Conservation (phyloP, 129 eudicot species). For the Helianthus tuberosus region DNA sequence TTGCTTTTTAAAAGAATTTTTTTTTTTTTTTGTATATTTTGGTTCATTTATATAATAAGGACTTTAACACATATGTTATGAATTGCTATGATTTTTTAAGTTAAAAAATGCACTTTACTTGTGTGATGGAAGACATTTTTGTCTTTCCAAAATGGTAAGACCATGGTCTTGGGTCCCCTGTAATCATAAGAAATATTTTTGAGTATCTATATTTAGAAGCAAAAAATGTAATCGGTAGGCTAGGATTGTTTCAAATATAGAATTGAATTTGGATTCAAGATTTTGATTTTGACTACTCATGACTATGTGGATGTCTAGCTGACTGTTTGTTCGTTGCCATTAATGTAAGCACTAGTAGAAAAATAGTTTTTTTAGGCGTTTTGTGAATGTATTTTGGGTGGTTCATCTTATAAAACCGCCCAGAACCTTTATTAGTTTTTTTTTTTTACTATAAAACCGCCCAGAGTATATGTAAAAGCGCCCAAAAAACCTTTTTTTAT, state of each 20-base stretch:
- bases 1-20: too few species aligned
- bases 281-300: constrained; percentile 39
- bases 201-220: constrained; percentile 27
- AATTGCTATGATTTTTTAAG: background rate
- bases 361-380: too few species aligned
- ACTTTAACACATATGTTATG: background rate
- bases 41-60: background rate
- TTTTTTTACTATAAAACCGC: too few species aligned
- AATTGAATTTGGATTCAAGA: constrained; percentile 12
- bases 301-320: constrained; percentile 30
- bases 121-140: background rate
- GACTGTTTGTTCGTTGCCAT: background rate
- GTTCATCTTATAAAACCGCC: too few species aligned
- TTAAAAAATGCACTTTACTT: background rate
- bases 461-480: too few species aligned
- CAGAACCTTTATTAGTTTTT: too few species aligned
- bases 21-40: too few species aligned
- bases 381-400: too few species aligned
- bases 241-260: constrained; percentile 26
- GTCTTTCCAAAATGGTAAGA: constrained; percentile 14
- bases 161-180: constrained; percentile 35
- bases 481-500: too few species aligned
- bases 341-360: background rate
- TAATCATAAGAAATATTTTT: constrained; percentile 29
- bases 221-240: constrained; percentile 23